Evolutionary conservation across 208 protist species (phyloP).

Genomic region (Acanthamoeba healyi): DNA sequence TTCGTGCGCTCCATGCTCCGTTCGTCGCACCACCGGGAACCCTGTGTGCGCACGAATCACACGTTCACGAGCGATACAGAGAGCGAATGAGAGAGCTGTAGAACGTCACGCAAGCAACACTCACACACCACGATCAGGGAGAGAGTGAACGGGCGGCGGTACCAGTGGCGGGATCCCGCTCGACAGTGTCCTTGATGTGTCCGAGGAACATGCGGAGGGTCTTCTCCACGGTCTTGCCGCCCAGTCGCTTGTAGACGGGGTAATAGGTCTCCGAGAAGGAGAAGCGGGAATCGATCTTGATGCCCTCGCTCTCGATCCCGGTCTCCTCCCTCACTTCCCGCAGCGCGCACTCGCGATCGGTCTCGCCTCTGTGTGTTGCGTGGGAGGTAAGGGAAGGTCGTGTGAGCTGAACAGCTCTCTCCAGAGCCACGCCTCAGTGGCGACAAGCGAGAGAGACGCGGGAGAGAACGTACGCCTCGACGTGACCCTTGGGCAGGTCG

Average conservation of each 20-base stretch:
- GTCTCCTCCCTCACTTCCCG: conserved; percentile 23
- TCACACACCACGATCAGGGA: not conserved
- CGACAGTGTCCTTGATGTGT: not conserved
- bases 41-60: not conserved
- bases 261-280: conserved; percentile 22
- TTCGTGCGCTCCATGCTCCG: conserved; percentile 32
- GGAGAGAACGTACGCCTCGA: not conserved
- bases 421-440: not conserved
- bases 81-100: too few species aligned
- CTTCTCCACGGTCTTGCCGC: conserved; percentile 50
- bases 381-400: too few species aligned
- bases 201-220: conserved; percentile 18
- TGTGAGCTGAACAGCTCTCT: too few species aligned
- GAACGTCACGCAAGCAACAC: too few species aligned
- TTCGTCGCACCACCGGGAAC: conserved; percentile 2
- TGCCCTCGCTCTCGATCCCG: not conserved
- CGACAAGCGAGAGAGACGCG: not conserved
- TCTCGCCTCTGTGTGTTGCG: conserved; percentile 37
- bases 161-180: not conserved
- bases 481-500: conserved; percentile 60
- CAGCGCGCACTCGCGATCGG: conserved; percentile 7
- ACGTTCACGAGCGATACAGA: too few species aligned
- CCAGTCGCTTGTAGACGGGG: conserved; percentile 24
- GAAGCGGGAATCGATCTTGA: conserved; percentile 6
- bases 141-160: not conserved